Evolutionary conservation across 305 asterid genomes (phyloP), one percentile per base, ranked within the genome.

Genomic region (Fraxinus albicans): DNA sequence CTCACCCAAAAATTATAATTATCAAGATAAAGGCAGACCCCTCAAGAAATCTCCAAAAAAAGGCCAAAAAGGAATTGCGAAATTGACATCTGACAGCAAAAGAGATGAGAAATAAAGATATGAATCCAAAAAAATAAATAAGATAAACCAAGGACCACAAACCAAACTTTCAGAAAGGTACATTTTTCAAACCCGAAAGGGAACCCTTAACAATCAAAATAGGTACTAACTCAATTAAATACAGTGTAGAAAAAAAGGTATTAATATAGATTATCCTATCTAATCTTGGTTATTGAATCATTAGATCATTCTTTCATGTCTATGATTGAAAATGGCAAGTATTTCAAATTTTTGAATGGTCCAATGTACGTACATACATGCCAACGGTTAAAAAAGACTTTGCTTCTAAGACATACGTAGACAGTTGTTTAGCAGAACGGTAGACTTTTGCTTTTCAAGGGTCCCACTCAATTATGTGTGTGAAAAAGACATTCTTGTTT

Each of bases 321-420:
- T 81, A 63, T 44, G 84, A 82, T 81, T 47, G 70, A 67, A 77
- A 77, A 79, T 50, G 87, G 65, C 76, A 87, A 83, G 74, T 17
- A 84, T 80, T 85, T 80, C 70, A 82, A 84, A 79, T 6, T 31
- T 44, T 77, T 35, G 83, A 86, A 80, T 72, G 86, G 87, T 72
- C 85, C 80, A 83, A 72, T 1, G 70, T 38, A 50, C 21, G 86
- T 81, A 88, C 78, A 80, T 80, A 65, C 74, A 63, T 76, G 73
- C 88, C 90, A 93, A 91, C 91, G 88, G 92, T 85, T 86, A 82
- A 80, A 70, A 86, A 78, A 88, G 89, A 78, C 97, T 92, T 93
- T 76, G 94, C 97, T 93, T 93, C 84, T 42, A 42, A 42, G 50
- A 42, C 50, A 42, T 9, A 42, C 10, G 50, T 8, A 42, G 15